Evolutionary conservation across 768 basidiomycete genomes (phyloP), one percentile per base, ranked within the genome.

Genomic region (Glaciozyma antarctica): DNA sequence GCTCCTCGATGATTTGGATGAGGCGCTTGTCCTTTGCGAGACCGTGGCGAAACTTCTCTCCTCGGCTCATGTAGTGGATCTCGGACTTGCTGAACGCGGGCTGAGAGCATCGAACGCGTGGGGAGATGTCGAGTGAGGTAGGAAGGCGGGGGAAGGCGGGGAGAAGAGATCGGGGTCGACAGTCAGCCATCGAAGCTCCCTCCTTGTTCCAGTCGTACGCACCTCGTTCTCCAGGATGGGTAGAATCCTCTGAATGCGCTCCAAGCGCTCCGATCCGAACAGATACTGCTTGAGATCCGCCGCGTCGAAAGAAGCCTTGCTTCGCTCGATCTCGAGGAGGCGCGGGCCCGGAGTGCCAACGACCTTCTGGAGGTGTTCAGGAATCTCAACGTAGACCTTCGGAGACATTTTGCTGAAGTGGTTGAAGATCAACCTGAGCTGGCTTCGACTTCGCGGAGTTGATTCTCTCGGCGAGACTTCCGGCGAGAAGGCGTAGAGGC

Each of bases 41-140:
- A 10, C 72, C 75, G 30, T 47, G 45, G 7, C 61, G 60, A 66
- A 69, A 75, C 63, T 71, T 73, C 47, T 72, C 75, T 7, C 60
- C 55, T 26, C 75, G 72, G 16, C 66, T 65, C 47, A 71, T 57
- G 65, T 73, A 75, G 65, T 72, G 70, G 47, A 71, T 58, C 24
- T 63, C 61, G 16, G 61, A 49, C 70, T 75, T 75, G 70, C 71
- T 65, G 66, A 75, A 75, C 1, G 72, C 72, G 38, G 71, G 72
- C 61, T 75, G 44, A 3, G 44, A 3, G 16, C 47, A 48, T 41
- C 38, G 38, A 32, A 9, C 32, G 32, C 32, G 32, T 10, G 10
- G 10, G 34, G 10, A 10, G 6, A 34, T 5, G 34, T 34, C 34
- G 38, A 41, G 12, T 32, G 38, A 41, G 38, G 38, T 5, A 15